Percentiles rank a stretch among this genome's conserved stretches.
phyloP scores from a whole-genome alignment of 306 rosid species.

The Gleditsia sinensis region DNA sequence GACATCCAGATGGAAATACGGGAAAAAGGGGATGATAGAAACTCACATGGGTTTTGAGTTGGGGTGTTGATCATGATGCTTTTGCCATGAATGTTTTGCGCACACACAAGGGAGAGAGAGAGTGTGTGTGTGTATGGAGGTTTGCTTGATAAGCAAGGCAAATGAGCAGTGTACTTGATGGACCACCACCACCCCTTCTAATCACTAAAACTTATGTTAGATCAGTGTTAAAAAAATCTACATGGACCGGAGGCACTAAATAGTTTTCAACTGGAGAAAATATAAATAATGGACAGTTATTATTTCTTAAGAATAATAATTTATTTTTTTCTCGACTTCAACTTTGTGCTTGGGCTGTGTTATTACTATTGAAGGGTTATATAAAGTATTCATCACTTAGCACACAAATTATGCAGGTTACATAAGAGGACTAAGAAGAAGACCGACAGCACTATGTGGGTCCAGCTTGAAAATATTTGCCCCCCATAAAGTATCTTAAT shows the following conservation, averaged over 20 bases:
- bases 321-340: constrained; percentile 2
- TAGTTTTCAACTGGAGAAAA: too few relatives aligned
- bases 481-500: constrained; percentile 48
- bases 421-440: neutral
- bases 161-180: constrained; percentile 78
- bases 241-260: constrained; percentile 44
- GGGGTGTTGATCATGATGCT: constrained; percentile 87
- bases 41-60: constrained; percentile 80
- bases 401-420: constrained; percentile 26
- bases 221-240: constrained; percentile 17
- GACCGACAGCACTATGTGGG: constrained; percentile 39
- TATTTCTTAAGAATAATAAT: constrained; percentile 10
- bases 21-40: constrained; percentile 50
- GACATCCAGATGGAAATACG: constrained; percentile 30
- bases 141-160: constrained; percentile 92
- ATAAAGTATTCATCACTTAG: constrained; percentile 3
- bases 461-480: constrained; percentile 52
- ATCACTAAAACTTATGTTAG: constrained; percentile 31
- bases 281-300: constrained; percentile 8
- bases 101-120: too few relatives aligned
- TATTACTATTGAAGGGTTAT: constrained; percentile 34
- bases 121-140: constrained; percentile 40
- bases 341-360: constrained; percentile 22
- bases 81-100: constrained; percentile 74
- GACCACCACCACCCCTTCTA: constrained; percentile 80